Evolutionary conservation across 2,329 filamentous ascomycete species (phyloP), one percentile per base, ranked within the genome.

Genomic region (Apiospora malaysiana): DNA sequence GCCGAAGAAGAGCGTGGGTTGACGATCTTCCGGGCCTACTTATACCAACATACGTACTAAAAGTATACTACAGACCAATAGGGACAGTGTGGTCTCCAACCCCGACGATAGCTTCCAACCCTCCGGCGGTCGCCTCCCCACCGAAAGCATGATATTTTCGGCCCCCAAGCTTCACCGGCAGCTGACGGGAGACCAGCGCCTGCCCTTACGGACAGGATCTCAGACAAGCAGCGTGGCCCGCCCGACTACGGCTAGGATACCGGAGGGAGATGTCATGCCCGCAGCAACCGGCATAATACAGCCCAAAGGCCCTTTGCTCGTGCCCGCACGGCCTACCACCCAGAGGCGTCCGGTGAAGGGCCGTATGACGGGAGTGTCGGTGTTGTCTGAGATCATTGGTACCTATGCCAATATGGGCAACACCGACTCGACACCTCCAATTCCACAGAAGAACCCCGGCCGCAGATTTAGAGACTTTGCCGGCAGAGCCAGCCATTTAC

Each of bases 141-240:
- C 67, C 16, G 45, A 56, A 56, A 68, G 67, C 67, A 56, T 68
- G 46, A 42, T 68, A 25, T 56, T 68, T 18, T 68, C 67, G n/a
- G 27, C 46, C 18, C 67, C 67, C 27, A 51, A 40, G 37, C 67
- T 68, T 14, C 67, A 68, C 37, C 67, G 67, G 21, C 67, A 68
- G 43, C 10, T 68, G 32, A 49, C 67, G 4, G 67, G 37, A 21
- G 46, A 68, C 42, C 56, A 37, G 27, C 51, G 27, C 6, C 56
- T 63, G 18, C 27, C 27, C 40, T 63, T 32, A 63, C 21, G 56
- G 18, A 18, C 32, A 63, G 56, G 56, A 5, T 63, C 56, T 63
- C 56, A 40, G 18, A 63, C n/a, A 40, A 21, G 12, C 32, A 21
- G 56, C 56, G 9, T 40, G 32, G 40, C 18, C 10, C 18, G 56